Evolutionary conservation across 495 filamentous ascomycete species (phyloP), one percentile per base, ranked within the genome.

Genomic region (Trypethelium eluteriae): DNA sequence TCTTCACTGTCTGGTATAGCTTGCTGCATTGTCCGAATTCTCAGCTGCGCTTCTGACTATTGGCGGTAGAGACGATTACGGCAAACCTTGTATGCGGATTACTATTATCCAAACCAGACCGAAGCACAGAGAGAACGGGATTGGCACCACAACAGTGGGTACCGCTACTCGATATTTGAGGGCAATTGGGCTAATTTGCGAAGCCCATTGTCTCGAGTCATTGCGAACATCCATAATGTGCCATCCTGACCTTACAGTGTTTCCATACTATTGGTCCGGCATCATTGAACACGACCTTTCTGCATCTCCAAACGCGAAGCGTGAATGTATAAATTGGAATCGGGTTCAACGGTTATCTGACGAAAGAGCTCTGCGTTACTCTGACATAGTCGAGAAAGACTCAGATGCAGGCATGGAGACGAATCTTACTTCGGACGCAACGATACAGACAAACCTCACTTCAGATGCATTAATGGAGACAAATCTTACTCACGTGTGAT

Each of bases 141-240:
- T 39, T 63, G 25, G 25, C 32, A 39, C 10, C 62, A 63, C 34
- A 39, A 34, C n/a, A 36, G 62, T 63, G 34, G 12, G 25, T 63
- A 12, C 1, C 7, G 14, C 6, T 44, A 44, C 41, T 44, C 10
- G 10, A 4, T 18, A 35, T n/a, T 63, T 10, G 9, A 12, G 62
- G 11, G n/a, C 5, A 5, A 35, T 9, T 34, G 9, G 39, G 32
- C 38, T 63, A 12, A 34, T 47, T 25, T 39, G 36, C 32, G 10
- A 12, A 64, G 63, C 49, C n/a, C 63, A 64, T 39, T 64, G 63
- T 39, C 63, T 64, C 25, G 63, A 64, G 18, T 46, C 63, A 64
- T 7, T 64, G 25, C 63, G 63, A 10, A 49, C 63, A 16, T 64
- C 63, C 36, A 32, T 64, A 12, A 44, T 64, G 38, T 64, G 63